Evolutionary conservation across 441 rosid species (phyloP).

Genomic region (Populus hybrid): DNA sequence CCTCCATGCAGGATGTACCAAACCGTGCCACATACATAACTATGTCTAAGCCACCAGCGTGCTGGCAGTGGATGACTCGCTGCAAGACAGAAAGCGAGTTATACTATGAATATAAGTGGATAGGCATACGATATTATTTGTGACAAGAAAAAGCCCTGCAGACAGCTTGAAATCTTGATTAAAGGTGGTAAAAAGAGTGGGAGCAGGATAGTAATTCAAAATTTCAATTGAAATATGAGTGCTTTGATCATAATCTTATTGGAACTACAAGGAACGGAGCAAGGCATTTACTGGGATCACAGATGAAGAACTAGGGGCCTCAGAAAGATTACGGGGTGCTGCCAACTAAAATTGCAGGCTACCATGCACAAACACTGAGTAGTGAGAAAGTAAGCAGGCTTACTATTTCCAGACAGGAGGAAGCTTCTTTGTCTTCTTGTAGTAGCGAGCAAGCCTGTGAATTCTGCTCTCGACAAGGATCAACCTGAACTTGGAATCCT

Average conservation of each 20-base stretch:
- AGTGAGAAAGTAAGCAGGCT: not conserved
- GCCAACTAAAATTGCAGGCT: no score
- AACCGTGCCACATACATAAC: not conserved
- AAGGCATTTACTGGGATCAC: not conserved
- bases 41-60: constrained; percentile 65
- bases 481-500: constrained; percentile 78
- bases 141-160: not conserved
- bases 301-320: not conserved
- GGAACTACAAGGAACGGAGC: not conserved
- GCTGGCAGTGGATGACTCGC: constrained; percentile 88
- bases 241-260: not conserved
- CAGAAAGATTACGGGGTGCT: not conserved
- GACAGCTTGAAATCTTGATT: not conserved
- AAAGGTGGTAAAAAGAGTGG: not conserved
- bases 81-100: constrained; percentile 26
- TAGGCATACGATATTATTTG: not conserved
- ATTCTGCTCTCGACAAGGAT: constrained; percentile 81
- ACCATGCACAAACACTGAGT: not conserved
- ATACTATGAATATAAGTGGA: not conserved
- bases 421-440: constrained; percentile 81
- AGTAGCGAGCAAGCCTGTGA: constrained; percentile 75
- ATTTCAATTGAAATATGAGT: not conserved
- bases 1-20: not conserved
- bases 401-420: constrained; percentile 80
- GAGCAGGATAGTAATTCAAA: not conserved